phyloP scores from a whole-genome alignment of 2,329 filamentous ascomycete genomes.

The Trichothecium sympodiale region DNA sequence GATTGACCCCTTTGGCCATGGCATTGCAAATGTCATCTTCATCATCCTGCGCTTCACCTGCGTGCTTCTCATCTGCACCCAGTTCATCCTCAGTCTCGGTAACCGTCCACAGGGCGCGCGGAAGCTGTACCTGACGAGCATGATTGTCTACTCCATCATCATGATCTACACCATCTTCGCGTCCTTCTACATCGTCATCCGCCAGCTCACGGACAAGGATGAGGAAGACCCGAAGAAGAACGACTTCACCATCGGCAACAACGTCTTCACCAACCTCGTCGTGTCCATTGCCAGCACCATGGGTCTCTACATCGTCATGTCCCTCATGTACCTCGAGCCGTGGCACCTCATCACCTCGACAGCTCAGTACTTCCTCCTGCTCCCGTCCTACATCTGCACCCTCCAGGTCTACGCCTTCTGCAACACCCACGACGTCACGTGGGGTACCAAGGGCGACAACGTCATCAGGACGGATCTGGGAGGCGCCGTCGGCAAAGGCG shows the following conservation, averaged over 20 bases:
- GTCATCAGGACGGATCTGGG: conserved; percentile 87
- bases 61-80: conserved; percentile 78
- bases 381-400: conserved; percentile 92
- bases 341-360: conserved; percentile 98
- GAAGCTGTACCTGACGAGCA: conserved; percentile 76
- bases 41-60: conserved; percentile 74
- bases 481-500: conserved; percentile 65
- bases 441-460: conserved; percentile 98
- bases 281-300: conserved; percentile 81
- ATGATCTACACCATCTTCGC: conserved; percentile 95
- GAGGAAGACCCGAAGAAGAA: conserved; percentile 16
- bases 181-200: conserved; percentile 75
- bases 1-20: conserved; percentile 85
- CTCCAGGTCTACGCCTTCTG: conserved; percentile 98
- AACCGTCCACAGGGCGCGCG: conserved; percentile 93
- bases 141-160: conserved; percentile 84
- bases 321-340: conserved; percentile 89
- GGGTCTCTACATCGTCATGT: conserved; percentile 93
- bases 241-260: conserved; percentile 58
- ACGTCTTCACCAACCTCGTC: conserved; percentile 90
- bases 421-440: conserved; percentile 97
- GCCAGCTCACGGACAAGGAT: conserved; percentile 52
- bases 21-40: conserved; percentile 77
- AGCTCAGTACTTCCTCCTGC: conserved; percentile 81
- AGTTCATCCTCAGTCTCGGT: conserved; percentile 93